Evolutionary conservation across 495 filamentous ascomycete genomes (phyloP), one percentile per base, ranked within the genome.

Genomic region (Glonium stellatum): DNA sequence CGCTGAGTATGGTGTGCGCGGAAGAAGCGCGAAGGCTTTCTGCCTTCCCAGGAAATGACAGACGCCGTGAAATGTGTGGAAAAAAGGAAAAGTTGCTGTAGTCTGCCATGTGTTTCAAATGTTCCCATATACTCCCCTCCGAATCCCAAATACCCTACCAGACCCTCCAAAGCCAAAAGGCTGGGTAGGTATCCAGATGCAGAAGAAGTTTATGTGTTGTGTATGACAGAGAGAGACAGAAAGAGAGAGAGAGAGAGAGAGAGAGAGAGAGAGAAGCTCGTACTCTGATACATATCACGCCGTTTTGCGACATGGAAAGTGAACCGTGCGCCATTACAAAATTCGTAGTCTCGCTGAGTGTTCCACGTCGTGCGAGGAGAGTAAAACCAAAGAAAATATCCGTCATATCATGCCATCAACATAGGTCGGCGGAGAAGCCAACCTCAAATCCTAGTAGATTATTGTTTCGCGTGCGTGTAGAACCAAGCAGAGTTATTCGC

Each of bases 361-460:
- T 54, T 55, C 58, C 62, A 50, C 60, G 54, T 65, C 59, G 58
- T 59, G 59, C 63, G 55, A 57, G 59, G 41, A 49, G 58, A 55
- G 54, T 27, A 47, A 44, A 48, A 31, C 25, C 11, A 51, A 27
- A 25, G 49, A 23, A 55, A 62, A 66, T 55, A 53, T 35, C 59
- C 63, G 57, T 66, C 48, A 65, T 55, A 37, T 66, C 63, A 55
- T 66, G 55, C 59, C 59, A 57, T 66, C 53, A 59, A 62, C 55
- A 59, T 62, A 57, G 58, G 55, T 50, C 39, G 21, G 55, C 51
- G 8, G 37, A 25, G 42, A 36, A 18, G 55, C 50, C 52, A 22
- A 59, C 59, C 37, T 49, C 55, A 35, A 41, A 31, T 55, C 41
- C 50, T 25, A 37, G 11, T 36, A 48, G 15, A 66, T 62, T 66